phyloP scores from a whole-genome alignment of 2,329 filamentous ascomycete species.

The Pyrenophora teres region DNA sequence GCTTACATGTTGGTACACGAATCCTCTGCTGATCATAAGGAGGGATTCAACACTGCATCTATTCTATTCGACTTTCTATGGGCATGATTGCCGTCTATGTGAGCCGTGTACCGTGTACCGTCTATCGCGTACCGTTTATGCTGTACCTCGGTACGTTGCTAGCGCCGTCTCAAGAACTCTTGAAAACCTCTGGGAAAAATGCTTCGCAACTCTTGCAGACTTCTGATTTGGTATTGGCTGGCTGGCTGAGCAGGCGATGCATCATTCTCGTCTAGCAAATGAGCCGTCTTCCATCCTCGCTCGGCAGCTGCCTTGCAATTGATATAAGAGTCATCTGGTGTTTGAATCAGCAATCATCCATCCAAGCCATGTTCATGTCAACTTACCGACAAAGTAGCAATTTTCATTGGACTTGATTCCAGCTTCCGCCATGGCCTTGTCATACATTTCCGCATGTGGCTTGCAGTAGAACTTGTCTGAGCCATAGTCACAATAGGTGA shows the following conservation, averaged over 20 bases:
- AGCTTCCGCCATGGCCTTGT: slow-evolving; percentile 86
- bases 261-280: slow-evolving; percentile 80
- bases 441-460: slow-evolving; percentile 79
- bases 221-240: slow-evolving; percentile 74
- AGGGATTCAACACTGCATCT: no score
- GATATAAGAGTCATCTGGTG: slow-evolving; percentile 77
- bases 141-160: neutral
- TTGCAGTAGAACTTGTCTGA: slow-evolving; percentile 80
- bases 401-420: slow-evolving; percentile 68
- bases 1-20: no score
- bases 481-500: slow-evolving; percentile 92
- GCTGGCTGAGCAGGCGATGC: slow-evolving; percentile 66
- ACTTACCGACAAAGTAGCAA: slow-evolving; percentile 91
- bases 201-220: slow-evolving; percentile 73
- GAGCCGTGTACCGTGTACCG: neutral
- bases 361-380: neutral
- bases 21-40: no score
- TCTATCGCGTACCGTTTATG: neutral
- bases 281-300: slow-evolving; percentile 83
- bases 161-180: slow-evolving; percentile 43
- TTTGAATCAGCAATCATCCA: slow-evolving; percentile 13
- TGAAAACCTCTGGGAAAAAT: slow-evolving; percentile 89
- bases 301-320: slow-evolving; percentile 80
- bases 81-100: no score
- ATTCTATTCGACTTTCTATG: no score